Evolutionary conservation across 139 green algal genomes (phyloP), one percentile per base, ranked within the genome.

Genomic region (Trebouxia sp.): DNA sequence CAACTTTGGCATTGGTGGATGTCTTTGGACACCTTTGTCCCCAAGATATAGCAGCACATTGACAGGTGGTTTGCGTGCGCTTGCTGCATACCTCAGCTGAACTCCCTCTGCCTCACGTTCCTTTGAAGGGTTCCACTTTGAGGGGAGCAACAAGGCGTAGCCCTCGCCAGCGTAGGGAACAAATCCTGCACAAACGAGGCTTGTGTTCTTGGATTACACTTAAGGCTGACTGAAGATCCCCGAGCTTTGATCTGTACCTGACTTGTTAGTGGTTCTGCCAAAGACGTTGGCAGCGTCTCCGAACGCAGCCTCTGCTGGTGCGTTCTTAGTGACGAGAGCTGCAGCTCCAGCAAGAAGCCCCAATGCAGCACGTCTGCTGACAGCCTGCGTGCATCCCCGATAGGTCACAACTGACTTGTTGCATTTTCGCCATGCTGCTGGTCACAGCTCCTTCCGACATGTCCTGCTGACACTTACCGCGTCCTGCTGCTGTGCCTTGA

Each of bases 51-150:
- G n/a, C n/a, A n/a, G n/a, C n/a, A n/a, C n/a, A n/a, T n/a, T n/a
- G n/a, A n/a, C n/a, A n/a, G n/a, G n/a, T n/a, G n/a, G n/a, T n/a
- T n/a, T n/a, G n/a, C n/a, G n/a, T n/a, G n/a, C n/a, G n/a, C n/a
- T n/a, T n/a, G n/a, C 20, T 0, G n/a, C 56, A 83, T 76, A 93
- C 81, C 74, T 80, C 77, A 83, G 51, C 20, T 90, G 82, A 20
- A 88, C 69, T 77, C 88, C 89, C 17, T 85, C 83, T 93, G 93
- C 97, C 79, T 98, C 94, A n/a, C 79, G 75, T 92, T 99, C 95
- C 88, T 93, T 96, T 85, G 86, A 93, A 55, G 97, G 95, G 92
- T 98, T 98, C 94, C 94, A 99, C 92, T 97, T 98, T 85, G 89
- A 85, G 62, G 97, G 97, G 70, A 99, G 85, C 80, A 96, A 85